phyloP scores from a whole-genome alignment of 2,329 filamentous ascomycete species.

The Phialemoniopsis sp. region DNA sequence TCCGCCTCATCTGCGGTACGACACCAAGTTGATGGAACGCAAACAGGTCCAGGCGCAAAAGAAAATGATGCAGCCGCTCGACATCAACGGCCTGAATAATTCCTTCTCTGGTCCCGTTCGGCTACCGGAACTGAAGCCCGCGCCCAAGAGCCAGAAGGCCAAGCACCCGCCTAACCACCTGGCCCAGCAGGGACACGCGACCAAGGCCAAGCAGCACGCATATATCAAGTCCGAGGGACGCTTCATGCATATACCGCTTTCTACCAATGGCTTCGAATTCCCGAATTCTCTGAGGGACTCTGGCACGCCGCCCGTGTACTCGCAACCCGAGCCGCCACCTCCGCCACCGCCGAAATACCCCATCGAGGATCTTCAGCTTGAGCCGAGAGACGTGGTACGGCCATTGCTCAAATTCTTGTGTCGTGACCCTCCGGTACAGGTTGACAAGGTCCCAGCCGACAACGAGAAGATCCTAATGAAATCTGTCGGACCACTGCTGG shows the following conservation, averaged over 20 bases:
- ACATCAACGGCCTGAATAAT: slow-evolving; percentile 31
- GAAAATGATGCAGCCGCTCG: slow-evolving; percentile 46
- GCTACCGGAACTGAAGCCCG: slow-evolving; percentile 70
- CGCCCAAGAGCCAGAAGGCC: slow-evolving; percentile 63
- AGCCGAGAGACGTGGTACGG: slow-evolving; percentile 62
- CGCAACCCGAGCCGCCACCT: slow-evolving; percentile 50
- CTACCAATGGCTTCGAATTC: slow-evolving; percentile 43
- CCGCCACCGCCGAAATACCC: slow-evolving; percentile 86
- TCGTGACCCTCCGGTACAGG: slow-evolving; percentile 52
- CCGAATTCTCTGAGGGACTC: slow-evolving; percentile 30
- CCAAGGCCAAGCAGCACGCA: slow-evolving; percentile 31
- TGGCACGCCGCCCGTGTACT: slow-evolving; percentile 29
- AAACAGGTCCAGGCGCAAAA: slow-evolving; percentile 67
- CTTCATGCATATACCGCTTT: slow-evolving; percentile 31
- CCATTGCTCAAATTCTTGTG: slow-evolving; percentile 77
- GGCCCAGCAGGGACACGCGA: slow-evolving; percentile 23
- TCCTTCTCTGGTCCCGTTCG: slow-evolving; percentile 45
- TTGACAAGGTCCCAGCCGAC: slow-evolving; percentile 39
- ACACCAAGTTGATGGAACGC: slow-evolving; percentile 72
- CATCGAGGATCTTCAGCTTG: slow-evolving; percentile 86
- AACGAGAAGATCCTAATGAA: slow-evolving; percentile 69
- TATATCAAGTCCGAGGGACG: slow-evolving; percentile 30
- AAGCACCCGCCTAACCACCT: slow-evolving; percentile 28
- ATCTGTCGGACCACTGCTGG: slow-evolving; percentile 79
- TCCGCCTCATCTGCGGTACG: slow-evolving; percentile 76